Base-by-base conservation (phyloP, 208 protist genomes). In the Jaenimonas drosophilae region DNA sequence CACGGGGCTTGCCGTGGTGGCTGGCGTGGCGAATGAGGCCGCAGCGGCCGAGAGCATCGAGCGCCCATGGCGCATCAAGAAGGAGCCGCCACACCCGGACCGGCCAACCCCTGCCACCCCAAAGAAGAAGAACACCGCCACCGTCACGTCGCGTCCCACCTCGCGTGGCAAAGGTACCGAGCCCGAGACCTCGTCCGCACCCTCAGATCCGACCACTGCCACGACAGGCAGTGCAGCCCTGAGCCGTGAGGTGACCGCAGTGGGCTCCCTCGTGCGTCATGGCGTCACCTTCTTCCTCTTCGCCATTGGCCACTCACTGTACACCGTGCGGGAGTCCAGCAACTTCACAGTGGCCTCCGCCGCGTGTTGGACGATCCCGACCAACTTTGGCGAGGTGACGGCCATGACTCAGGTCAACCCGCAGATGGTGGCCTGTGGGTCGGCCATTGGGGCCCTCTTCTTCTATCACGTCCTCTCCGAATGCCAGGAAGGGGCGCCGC, bases 381-480 rank as follows among this genome's bases (percentile, higher is more conserved):
- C 28, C 17, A 5, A 34, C 6, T 79, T 71, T 32, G 82, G 82
- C 6, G 69, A 81, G 1, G 47, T 91, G n/a, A 50, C 55, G 16
- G 27, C 26, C 32, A 61, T 91, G 24, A 30, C 62, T 29, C 71
- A 84, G 34, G 49, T 84, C 11, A 66, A 63, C 2, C 44, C 59
- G 40, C 75, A 91, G 26, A 60, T 74, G 46, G 34, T 88, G n/a
- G 78, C 62, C 1, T 86, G 75, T 53, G 78, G 70, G 36, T 86
- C 76, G 7, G 62, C 67, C 6, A 74, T 71, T 5, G 83, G 83
- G 16, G 77, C 83, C 14, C 47, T 91, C 1, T 44, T 88, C 17
- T 74, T 86, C 39, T 91, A 79, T 58, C 73, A 87, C 48, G 57
- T 88, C 0, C 54, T 88, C 25, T 73, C 69, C n/a, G 83, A 82